Evolutionary conservation across 768 basidiomycete species (phyloP).

Genomic region (Auricularia sp.): DNA sequence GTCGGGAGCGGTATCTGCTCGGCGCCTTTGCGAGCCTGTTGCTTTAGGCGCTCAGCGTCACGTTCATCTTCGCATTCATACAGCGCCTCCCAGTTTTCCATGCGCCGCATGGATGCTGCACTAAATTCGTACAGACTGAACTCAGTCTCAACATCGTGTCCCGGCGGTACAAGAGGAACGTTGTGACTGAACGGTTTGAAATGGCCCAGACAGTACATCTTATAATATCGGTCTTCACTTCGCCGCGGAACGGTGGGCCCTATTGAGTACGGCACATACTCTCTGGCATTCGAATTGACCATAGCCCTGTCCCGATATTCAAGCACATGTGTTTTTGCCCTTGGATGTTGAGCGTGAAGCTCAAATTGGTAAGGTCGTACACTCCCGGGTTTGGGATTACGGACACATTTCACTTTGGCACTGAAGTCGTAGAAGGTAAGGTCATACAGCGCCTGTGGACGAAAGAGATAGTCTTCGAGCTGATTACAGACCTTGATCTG

Average conservation of each 20-base stretch:
- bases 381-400: too few relatives aligned
- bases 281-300: background rate
- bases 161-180: background rate
- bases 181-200: slow-evolving; percentile 12
- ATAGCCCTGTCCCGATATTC: slow-evolving; percentile 14
- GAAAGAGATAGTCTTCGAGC: too few relatives aligned
- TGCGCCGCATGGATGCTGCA: background rate
- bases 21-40: background rate
- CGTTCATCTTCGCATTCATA: slow-evolving; percentile 26
- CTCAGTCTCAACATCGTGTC: background rate
- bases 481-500: too few relatives aligned
- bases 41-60: slow-evolving; percentile 21
- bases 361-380: too few relatives aligned
- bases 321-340: too few relatives aligned
- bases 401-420: too few relatives aligned
- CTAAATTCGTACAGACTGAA: background rate
- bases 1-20: background rate
- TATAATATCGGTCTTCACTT: slow-evolving; percentile 1
- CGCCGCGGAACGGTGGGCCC: slow-evolving; percentile 11
- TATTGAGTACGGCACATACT: slow-evolving; percentile 10
- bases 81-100: slow-evolving; percentile 17
- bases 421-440: too few relatives aligned
- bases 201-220: slow-evolving; percentile 14
- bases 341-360: too few relatives aligned
- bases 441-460: too few relatives aligned